Percentiles rank a stretch among this genome's conserved stretches.
Conservation (phyloP, 176 grass and related monocot species). For the Paspalum vaginatum region DNA sequence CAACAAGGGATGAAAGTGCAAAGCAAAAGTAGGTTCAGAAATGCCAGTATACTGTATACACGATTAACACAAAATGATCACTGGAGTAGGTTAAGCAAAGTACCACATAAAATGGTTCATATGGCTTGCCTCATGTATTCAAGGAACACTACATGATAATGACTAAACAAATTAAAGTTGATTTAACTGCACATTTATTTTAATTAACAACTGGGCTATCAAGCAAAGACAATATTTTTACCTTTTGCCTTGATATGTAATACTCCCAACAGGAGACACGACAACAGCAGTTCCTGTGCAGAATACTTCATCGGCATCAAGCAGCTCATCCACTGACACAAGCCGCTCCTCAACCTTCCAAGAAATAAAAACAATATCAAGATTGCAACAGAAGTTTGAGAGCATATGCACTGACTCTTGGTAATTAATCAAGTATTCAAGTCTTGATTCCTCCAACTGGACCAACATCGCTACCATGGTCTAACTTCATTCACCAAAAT, state of each 20-base stretch:
- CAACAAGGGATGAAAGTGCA: background rate
- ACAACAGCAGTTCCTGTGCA: slow-evolving; percentile 92
- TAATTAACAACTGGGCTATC: background rate
- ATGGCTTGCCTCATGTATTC: background rate
- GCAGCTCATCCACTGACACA: slow-evolving; percentile 78
- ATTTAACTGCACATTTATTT: slow-evolving; percentile 4
- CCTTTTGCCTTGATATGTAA: slow-evolving; percentile 89
- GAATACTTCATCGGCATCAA: slow-evolving; percentile 94
- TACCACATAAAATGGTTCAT: background rate
- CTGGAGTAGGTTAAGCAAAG: background rate
- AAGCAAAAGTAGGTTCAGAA: background rate
- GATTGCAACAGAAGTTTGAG: background rate
- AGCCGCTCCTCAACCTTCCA: slow-evolving; percentile 83
- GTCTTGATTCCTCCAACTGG: slow-evolving; percentile 12
- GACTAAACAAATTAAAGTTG: background rate
- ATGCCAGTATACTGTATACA: background rate
- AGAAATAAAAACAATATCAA: slow-evolving; percentile 28
- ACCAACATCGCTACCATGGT: background rate
- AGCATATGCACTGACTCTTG: background rate
- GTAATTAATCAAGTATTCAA: slow-evolving; percentile 2
- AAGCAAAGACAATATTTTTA: slow-evolving; percentile 30
- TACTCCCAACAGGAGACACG: slow-evolving; percentile 88
- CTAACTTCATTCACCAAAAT: slow-evolving; percentile 8
- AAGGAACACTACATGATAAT: background rate
- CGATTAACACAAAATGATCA: background rate